These are phyloP conservation scores for Xylaria palmicola DNA, from an alignment of 495 filamentous ascomycete genomes.

Conservation along the genomic window DNA sequence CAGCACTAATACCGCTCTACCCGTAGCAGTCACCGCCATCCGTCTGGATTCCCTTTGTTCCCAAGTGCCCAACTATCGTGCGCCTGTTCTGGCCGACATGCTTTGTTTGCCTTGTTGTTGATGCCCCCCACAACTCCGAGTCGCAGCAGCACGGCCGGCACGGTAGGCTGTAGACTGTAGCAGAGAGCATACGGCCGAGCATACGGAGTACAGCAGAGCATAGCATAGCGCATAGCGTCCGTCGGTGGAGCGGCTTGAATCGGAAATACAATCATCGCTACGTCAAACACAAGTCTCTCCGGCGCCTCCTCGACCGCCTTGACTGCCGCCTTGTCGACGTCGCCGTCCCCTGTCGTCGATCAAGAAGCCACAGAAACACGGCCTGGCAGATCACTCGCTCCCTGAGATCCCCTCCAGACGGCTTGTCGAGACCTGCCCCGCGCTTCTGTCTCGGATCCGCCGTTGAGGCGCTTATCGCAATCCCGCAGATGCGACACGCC, in stretches of 20 bases:
- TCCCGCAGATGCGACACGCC: slow-evolving; percentile 28
- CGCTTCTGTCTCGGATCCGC: background rate
- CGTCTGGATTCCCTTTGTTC: background rate
- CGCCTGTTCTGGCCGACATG: background rate
- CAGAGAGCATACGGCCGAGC: no score
- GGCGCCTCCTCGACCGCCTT: slow-evolving; percentile 12
- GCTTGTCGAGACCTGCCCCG: background rate
- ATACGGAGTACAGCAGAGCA: background rate
- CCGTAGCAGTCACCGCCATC: background rate
- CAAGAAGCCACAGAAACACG: slow-evolving; percentile 23
- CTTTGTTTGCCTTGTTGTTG: background rate
- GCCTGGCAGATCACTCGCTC: slow-evolving; percentile 17
- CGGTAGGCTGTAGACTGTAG: no score
- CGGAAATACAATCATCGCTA: slow-evolving; percentile 1
- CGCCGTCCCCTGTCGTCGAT: slow-evolving; percentile 26
- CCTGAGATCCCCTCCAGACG: background rate
- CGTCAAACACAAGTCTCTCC: slow-evolving; percentile 10
- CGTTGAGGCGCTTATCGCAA: background rate
- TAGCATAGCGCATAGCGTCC: slow-evolving; percentile 7
- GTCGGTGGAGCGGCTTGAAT: background rate
- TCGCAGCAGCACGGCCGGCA: background rate
- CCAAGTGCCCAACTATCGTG: background rate
- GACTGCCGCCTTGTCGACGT: slow-evolving; percentile 6
- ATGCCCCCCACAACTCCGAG: background rate
- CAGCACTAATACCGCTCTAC: background rate